Evolutionary conservation across 306 rosid species (phyloP), one percentile per base, ranked within the genome.

Genomic region (Casuarina cunninghamiana): DNA sequence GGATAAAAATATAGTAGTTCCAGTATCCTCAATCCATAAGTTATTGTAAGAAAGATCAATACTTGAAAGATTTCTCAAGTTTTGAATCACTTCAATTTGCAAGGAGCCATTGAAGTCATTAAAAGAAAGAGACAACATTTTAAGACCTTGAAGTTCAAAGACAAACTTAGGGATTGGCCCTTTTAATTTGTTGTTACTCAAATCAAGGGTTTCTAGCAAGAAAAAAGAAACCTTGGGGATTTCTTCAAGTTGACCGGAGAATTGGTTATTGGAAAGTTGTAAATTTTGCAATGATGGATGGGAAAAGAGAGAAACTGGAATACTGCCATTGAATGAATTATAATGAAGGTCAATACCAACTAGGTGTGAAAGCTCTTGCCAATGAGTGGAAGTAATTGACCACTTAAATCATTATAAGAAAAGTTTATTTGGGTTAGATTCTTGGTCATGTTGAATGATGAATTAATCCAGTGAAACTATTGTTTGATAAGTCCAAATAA

Each of bases 41-140:
- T 50, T 69, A 39, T 62, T 84, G 53, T 5, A n/a, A 0, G 87
- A 84, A 71, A 84, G 84, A 53, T 70, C 80, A 13, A 84, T 68
- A 9, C 1, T 69, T 0, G 72, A 35, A 6, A 84, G 81, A 39
- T 69, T 77, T 39, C 1, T 73, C 13, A 79, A 60, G 26, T 66
- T 75, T 8, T 49, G 70, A 12, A 83, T 1, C 8, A 0, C 0
- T 15, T 21, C 0, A 0, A 75, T 79, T 0, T 44, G n/a, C 4
- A 80, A 38, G 3, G 15, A 62, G 62, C 87, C 82, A 5, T 0
- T 53, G 51, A 77, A 74, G 11, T 84, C 80, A 67, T 80, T 84
- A 0, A 55, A 80, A 69, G 75, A 49, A 80, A 79, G 78, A 16
- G 48, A 73, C n/a, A 79, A 61, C 0, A 3, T 0, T 1, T 17